phyloP scores from a whole-genome alignment of 257 asterid genomes.

The Oldenlandia corymbosa region DNA sequence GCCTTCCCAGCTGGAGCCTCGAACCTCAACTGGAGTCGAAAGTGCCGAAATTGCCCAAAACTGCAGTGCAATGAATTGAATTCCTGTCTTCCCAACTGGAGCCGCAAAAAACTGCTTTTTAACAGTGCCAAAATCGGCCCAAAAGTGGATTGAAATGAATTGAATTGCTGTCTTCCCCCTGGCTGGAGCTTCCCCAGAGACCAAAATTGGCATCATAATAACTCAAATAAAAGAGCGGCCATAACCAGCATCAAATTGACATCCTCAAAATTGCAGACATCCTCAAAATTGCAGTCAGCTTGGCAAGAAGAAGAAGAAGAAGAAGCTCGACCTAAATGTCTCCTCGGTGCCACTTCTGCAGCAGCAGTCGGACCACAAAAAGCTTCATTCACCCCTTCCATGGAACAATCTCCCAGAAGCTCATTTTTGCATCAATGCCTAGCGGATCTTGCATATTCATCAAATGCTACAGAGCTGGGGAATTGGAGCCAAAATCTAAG shows the following conservation, averaged over 20 bases:
- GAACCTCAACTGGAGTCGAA: too few relatives aligned
- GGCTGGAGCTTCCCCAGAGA: too few relatives aligned
- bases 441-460: background rate
- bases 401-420: background rate
- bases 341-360: background rate
- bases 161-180: too few relatives aligned
- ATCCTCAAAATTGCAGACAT: background rate
- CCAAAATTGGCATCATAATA: background rate
- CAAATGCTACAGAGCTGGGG: too few relatives aligned
- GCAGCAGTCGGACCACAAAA: constrained; percentile 22
- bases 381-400: constrained; percentile 31
- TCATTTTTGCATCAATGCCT: background rate
- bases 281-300: background rate
- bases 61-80: background rate
- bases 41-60: too few relatives aligned
- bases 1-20: too few relatives aligned
- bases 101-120: too few relatives aligned
- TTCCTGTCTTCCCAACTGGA: too few relatives aligned
- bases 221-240: background rate
- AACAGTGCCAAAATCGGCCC: too few relatives aligned
- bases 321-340: background rate
- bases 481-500: constrained; percentile 13
- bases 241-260: background rate
- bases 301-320: background rate
- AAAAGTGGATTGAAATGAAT: too few relatives aligned